Conservation (phyloP, 2,329 filamentous ascomycete genomes). For the Parasarocladium wereldwijsianum region DNA sequence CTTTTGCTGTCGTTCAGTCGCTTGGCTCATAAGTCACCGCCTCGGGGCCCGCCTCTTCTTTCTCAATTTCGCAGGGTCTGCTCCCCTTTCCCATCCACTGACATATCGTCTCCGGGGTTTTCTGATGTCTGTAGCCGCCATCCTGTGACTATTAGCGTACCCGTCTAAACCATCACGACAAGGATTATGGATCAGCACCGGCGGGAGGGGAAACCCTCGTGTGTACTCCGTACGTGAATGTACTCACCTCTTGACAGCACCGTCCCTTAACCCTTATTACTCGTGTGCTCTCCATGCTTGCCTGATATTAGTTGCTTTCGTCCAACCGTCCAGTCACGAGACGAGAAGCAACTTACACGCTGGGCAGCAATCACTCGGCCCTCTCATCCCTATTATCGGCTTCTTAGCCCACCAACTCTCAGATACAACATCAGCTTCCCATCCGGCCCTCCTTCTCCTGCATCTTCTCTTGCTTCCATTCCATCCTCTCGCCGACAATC, state of each 20-base stretch:
- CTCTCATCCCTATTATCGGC: not conserved
- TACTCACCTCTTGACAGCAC: too few species aligned
- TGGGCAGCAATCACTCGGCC: not conserved
- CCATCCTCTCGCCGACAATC: too few species aligned
- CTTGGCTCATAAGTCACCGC: too few species aligned
- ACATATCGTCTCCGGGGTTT: too few species aligned
- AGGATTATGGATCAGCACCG: not conserved
- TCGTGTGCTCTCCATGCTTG: too few species aligned
- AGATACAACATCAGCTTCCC: not conserved
- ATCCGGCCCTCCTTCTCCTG: slow-evolving; percentile 5
- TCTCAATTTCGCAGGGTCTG: too few species aligned
- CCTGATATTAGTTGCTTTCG: slow-evolving; percentile 30
- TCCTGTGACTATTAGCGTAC: not conserved
- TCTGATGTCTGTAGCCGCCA: too few species aligned
- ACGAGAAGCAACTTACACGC: not conserved
- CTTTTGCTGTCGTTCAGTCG: too few species aligned
- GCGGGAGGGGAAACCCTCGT: not conserved
- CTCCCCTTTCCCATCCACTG: too few species aligned
- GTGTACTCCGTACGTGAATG: slow-evolving; percentile 10
- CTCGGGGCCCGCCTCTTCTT: too few species aligned
- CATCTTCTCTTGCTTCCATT: too few species aligned
- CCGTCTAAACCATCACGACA: not conserved
- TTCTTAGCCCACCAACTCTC: not conserved
- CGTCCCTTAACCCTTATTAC: too few species aligned
- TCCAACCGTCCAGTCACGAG: slow-evolving; percentile 26